Base-by-base conservation (phyloP, 306 rosid genomes). In the Lathyrus sativus region DNA sequence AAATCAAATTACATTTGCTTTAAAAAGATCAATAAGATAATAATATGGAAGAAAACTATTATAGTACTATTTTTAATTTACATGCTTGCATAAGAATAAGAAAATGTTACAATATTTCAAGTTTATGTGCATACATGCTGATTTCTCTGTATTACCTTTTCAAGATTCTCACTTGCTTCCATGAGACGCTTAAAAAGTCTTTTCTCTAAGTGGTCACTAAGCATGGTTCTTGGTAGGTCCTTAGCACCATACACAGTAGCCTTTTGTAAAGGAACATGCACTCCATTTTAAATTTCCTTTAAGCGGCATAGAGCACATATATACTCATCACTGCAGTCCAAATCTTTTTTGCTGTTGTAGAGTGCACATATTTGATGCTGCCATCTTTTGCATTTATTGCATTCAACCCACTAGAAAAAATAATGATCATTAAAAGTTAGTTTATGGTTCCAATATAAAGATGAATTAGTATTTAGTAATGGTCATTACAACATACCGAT, bases 311-410 rank as follows among this genome's bases (percentile, higher is more conserved):
- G 24, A 42, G 85, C 87, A 68, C 96, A 87, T 33, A n/a, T 73
- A 67, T 83, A 86, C 44, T 70, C 81, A n/a, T 44, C 79, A 19
- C 51, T 64, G 62, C 63, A 45, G 64, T 68, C 80, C 65, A 39
- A 61, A 82, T 83, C 81, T 49, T 45, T 77, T 39, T 76, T 66
- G 6, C 7, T 39, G 50, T 85, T 75, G 26, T 69, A 89, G 53
- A 86, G 88, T 9, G 84, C 87, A 71, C 96, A 86, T 70, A 84
- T 65, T 45, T 83, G 87, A 81, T 89, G 96, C 39, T 82, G 85
- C 96, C 92, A 85, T n/a, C 45, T 63, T 29, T 80, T 67, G 46
- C 92, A 89, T 72, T 67, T 85, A 67, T 82, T 78, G 46, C 92
- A 89, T 76, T 84, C 70, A 45, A 81, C 88, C 92, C 92, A 89